These are phyloP conservation scores for Leptosphaerulina australis DNA, from an alignment of 2,329 filamentous ascomycete genomes.

Conservation along the genomic window DNA sequence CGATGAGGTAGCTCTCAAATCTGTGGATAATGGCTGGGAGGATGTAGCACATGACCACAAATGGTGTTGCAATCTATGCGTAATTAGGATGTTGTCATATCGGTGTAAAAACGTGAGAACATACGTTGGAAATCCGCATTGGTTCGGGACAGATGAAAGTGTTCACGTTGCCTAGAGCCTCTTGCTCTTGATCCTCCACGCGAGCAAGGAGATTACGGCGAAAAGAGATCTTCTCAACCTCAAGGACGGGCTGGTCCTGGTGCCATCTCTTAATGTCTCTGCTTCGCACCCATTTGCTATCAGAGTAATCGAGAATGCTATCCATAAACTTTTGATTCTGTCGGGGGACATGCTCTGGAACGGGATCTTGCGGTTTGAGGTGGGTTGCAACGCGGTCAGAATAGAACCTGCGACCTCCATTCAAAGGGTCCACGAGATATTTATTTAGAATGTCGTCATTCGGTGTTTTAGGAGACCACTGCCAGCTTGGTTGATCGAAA, in stretches of 20 bases:
- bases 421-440: conserved; percentile 63
- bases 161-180: conserved; percentile 55
- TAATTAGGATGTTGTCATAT: conserved; percentile 23
- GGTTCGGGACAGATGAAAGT: conserved; percentile 80
- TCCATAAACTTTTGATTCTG: conserved; percentile 40
- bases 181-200: conserved; percentile 60
- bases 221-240: conserved; percentile 73
- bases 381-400: conserved; percentile 54
- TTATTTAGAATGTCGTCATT: conserved; percentile 53
- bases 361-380: conserved; percentile 67
- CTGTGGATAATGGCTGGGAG: conserved; percentile 86
- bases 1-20: conserved; percentile 80
- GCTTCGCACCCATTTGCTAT: conserved; percentile 73
- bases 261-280: conserved; percentile 58
- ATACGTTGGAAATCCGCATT: conserved; percentile 75
- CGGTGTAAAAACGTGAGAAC: conserved; percentile 38
- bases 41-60: conserved; percentile 75
- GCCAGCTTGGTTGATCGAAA: conserved; percentile 47
- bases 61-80: conserved; percentile 66
- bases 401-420: conserved; percentile 65
- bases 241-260: conserved; percentile 78
- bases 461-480: conserved; percentile 54
- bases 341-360: conserved; percentile 62
- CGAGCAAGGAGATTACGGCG: conserved; percentile 81
- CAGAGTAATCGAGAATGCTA: conserved; percentile 82